Conservation (phyloP, 768 basidiomycete genomes). For the Russula virescens region DNA sequence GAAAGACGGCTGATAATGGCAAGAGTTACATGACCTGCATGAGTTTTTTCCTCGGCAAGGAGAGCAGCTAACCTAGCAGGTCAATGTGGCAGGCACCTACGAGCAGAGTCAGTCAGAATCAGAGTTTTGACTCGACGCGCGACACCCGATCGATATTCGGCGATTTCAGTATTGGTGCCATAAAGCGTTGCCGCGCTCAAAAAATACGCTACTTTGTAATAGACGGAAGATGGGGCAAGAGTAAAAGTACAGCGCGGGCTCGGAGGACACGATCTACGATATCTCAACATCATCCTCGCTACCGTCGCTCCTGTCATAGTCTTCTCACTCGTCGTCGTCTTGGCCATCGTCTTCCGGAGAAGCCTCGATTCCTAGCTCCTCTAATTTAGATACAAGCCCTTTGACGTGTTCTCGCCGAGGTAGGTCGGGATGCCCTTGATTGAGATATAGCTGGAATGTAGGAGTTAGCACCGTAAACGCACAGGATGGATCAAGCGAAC, state of each 20-base stretch:
- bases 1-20: neutral
- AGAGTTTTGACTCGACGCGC: neutral
- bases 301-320: conserved; percentile 53
- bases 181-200: neutral
- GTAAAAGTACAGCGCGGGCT: neutral
- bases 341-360: conserved; percentile 55
- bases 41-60: neutral
- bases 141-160: too few relatives aligned
- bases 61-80: neutral
- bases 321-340: conserved; percentile 54
- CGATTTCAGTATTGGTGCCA: too few relatives aligned
- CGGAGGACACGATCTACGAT: conserved; percentile 25
- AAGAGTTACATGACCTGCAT: neutral
- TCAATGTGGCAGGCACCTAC: too few relatives aligned
- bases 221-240: neutral
- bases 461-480: neutral
- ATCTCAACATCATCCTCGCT: conserved; percentile 41
- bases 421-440: conserved; percentile 67
- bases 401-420: conserved; percentile 69
- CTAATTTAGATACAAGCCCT: conserved; percentile 66
- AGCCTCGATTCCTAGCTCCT: conserved; percentile 57
- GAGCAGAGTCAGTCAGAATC: too few relatives aligned
- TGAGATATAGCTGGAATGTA: conserved; percentile 54
- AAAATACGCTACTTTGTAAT: conserved; percentile 1
- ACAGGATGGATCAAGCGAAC: conserved; percentile 25